Evolutionary conservation across 306 rosid genomes (phyloP).

Genomic region (Datisca glomerata): DNA sequence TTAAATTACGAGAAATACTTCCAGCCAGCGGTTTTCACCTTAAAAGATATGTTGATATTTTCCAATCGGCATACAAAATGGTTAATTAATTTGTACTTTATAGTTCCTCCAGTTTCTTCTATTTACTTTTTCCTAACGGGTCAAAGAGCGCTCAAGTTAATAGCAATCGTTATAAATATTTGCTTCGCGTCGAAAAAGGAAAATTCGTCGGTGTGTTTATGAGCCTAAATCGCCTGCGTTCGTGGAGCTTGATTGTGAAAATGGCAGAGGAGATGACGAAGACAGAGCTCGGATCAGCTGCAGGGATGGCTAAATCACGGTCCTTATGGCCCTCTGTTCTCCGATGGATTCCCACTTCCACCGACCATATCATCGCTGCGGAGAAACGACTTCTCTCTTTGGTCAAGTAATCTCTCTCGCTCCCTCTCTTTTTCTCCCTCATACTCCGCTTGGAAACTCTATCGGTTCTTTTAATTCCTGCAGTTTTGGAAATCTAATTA

Average conservation of each 20-base stretch:
- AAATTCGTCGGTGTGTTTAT: conserved; percentile 9
- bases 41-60: too few relatives aligned
- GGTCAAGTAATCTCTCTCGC: conserved; percentile 40
- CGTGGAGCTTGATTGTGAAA: conserved; percentile 12
- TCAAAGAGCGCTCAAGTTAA: conserved; percentile 5
- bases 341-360: conserved; percentile 92
- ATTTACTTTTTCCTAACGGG: neutral
- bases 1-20: too few relatives aligned
- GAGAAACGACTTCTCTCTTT: conserved; percentile 93
- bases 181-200: neutral
- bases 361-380: conserved; percentile 64
- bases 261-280: conserved; percentile 58
- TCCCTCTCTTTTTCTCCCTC: conserved; percentile 5
- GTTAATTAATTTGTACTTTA: too few relatives aligned
- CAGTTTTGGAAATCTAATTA: too few relatives aligned
- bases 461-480: neutral
- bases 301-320: conserved; percentile 13
- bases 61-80: too few relatives aligned
- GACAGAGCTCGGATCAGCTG: conserved; percentile 24
- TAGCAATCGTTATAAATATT: neutral
- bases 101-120: too few relatives aligned
- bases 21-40: too few relatives aligned
- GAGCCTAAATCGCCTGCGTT: conserved; percentile 42
- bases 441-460: conserved; percentile 14
- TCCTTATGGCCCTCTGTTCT: conserved; percentile 72